Percentiles rank a stretch among this genome's conserved stretches.
Evolutionary conservation across 2,329 filamentous ascomycete species (phyloP).

Genomic region (Colletotrichum paranaense): DNA sequence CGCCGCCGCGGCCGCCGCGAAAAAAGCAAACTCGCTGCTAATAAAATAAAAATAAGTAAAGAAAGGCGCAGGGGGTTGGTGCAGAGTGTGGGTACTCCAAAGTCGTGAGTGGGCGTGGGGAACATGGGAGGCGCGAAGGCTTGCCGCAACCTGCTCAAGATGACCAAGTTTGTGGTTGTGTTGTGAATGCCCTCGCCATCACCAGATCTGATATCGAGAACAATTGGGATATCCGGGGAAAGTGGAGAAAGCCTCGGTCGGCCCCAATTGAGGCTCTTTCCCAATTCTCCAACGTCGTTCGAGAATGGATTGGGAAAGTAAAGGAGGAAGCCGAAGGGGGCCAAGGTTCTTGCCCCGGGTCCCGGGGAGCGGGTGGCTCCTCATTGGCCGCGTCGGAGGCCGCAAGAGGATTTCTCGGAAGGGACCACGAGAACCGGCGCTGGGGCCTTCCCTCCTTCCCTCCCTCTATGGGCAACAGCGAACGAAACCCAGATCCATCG

Average conservation of each 20-base stretch:
- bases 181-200: conserved; percentile 1
- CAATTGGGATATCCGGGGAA: not conserved
- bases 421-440: conserved; percentile 30
- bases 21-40: not conserved
- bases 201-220: conserved; percentile 22
- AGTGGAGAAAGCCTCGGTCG: conserved; percentile 2
- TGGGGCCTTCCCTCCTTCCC: conserved; percentile 9
- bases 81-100: conserved; percentile 2
- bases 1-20: not conserved
- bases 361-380: conserved; percentile 21
- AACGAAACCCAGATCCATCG: not conserved
- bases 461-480: not conserved
- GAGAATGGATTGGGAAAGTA: not conserved
- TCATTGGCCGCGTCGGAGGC: conserved; percentile 22
- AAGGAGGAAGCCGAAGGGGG: conserved; percentile 6
- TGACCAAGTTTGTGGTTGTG: conserved; percentile 11
- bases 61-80: not conserved
- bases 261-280: conserved; percentile 21
- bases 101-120: conserved; percentile 5
- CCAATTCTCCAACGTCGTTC: not conserved
- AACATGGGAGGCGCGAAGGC: not conserved
- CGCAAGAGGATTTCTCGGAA: conserved; percentile 36
- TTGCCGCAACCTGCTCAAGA: not conserved
- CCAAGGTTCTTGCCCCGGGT: conserved; percentile 22
- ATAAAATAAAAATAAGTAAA: not conserved